These are phyloP conservation scores for Petunia hybrid DNA, from an alignment of 305 asterid species.

Conservation along the genomic window DNA sequence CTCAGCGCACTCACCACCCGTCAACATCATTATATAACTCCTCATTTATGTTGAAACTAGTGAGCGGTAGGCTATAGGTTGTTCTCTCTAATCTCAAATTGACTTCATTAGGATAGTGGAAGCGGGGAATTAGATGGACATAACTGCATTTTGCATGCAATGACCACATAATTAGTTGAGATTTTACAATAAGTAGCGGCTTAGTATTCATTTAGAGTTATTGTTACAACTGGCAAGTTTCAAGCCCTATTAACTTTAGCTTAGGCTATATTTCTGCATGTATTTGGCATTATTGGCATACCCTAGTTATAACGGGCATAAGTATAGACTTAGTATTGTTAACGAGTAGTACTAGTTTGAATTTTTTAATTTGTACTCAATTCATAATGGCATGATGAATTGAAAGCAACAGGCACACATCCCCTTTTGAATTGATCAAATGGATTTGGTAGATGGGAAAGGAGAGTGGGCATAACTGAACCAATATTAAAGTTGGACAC, in stretches of 20 bases:
- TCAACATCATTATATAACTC: not conserved
- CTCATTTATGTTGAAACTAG: not conserved
- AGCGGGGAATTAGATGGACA: not conserved
- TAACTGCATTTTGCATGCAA: not conserved
- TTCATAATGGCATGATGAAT: conserved; percentile 29
- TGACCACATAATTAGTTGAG: not conserved
- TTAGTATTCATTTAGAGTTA: not conserved
- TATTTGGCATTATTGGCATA: not conserved
- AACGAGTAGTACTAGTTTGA: not conserved
- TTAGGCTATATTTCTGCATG: conserved; percentile 14
- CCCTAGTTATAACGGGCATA: not conserved
- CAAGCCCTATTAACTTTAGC: conserved; percentile 1
- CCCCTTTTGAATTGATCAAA: conserved; percentile 24
- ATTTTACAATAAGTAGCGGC: not conserved
- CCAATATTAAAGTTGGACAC: conserved; percentile 27
- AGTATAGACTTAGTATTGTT: not conserved
- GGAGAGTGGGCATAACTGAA: conserved; percentile 24
- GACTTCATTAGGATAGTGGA: not conserved
- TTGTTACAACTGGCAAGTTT: conserved; percentile 17
- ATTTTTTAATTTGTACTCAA: not conserved
- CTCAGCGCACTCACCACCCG: too few species aligned
- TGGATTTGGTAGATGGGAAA: conserved; percentile 27
- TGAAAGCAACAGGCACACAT: conserved; percentile 33
- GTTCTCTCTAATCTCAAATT: not conserved
- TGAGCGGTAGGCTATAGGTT: not conserved